Conservation (phyloP, 352 stramenopile species). For the Globisporangium camurandrum region DNA sequence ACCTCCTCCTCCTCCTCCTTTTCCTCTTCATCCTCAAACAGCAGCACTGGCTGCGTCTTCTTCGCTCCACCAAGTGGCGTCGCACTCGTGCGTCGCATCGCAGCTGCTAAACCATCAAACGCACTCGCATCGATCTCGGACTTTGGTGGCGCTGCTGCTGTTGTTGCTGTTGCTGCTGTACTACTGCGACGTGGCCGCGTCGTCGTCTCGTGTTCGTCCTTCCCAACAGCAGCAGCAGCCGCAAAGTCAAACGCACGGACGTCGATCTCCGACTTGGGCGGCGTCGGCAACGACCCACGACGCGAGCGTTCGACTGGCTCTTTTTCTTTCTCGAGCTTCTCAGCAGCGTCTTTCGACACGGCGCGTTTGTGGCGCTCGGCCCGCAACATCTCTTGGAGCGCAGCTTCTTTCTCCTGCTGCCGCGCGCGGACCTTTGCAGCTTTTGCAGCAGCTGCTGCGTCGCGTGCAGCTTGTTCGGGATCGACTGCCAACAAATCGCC, state of each 20-base stretch:
- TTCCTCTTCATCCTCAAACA: neutral
- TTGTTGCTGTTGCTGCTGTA: no score
- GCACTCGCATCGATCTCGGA: conserved; percentile 42
- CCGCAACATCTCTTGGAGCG: conserved; percentile 6
- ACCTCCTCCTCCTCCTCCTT: neutral
- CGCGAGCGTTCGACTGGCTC: conserved; percentile 4
- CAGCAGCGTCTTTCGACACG: conserved; percentile 2
- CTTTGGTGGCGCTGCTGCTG: conserved; percentile 22
- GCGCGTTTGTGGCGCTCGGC: conserved; percentile 6
- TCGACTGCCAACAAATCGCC: no score
- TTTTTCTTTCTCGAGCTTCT: neutral
- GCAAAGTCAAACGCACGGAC: conserved; percentile 9
- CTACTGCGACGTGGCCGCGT: no score
- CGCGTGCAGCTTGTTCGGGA: neutral
- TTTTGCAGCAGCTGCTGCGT: neutral
- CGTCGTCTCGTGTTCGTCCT: no score
- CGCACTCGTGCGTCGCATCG: conserved; percentile 17
- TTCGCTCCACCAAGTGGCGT: no score
- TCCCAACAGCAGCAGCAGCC: no score
- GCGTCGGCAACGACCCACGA: conserved; percentile 6
- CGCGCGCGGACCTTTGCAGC: conserved; percentile 6
- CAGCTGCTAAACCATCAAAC: no score
- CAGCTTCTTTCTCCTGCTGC: conserved; percentile 8
- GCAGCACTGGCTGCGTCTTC: neutral
- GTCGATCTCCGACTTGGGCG: conserved; percentile 26